These are phyloP conservation scores for Talaromyces amestolkiae DNA, from an alignment of 2,329 filamentous ascomycete genomes.

Conservation along the genomic window DNA sequence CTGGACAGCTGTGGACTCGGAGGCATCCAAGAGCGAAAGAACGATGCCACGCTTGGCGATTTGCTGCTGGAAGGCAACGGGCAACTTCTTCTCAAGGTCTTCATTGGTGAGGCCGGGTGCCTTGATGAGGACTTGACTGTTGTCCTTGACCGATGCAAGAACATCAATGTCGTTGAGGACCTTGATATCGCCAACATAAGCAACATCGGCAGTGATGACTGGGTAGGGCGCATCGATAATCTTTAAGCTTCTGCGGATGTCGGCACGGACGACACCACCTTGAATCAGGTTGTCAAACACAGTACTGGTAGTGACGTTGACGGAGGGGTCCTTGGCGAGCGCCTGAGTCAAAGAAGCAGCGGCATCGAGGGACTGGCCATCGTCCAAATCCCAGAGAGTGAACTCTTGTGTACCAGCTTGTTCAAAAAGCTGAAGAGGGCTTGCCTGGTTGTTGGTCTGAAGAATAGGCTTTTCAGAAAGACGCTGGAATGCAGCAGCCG, in stretches of 20 bases:
- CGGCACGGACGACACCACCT: constrained; percentile 78
- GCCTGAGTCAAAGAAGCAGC: constrained; percentile 62
- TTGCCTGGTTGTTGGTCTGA: constrained; percentile 36
- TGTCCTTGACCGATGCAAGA: constrained; percentile 65
- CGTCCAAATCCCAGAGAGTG: constrained; percentile 88
- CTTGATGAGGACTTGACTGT: constrained; percentile 71
- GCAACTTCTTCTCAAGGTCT: constrained; percentile 82
- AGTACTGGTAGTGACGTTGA: constrained; percentile 60
- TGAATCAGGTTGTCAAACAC: constrained; percentile 63
- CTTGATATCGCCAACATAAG: constrained; percentile 74
- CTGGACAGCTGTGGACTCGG: constrained; percentile 69
- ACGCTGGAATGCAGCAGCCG: constrained; percentile 46
- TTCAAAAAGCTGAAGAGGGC: constrained; percentile 55
- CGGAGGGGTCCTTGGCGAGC: constrained; percentile 58
- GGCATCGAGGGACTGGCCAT: constrained; percentile 64
- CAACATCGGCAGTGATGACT: constrained; percentile 73
- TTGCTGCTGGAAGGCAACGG: constrained; percentile 66
- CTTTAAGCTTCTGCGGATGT: constrained; percentile 79
- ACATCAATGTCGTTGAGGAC: constrained; percentile 77
- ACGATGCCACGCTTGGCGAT: constrained; percentile 68
- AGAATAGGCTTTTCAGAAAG: constrained; percentile 44
- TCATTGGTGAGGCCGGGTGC: constrained; percentile 80
- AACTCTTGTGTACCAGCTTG: constrained; percentile 69
- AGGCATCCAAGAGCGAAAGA: constrained; percentile 73
- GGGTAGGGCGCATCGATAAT: constrained; percentile 81